Conservation (phyloP, 352 stramenopile species). For the Pythium oligandrum region DNA sequence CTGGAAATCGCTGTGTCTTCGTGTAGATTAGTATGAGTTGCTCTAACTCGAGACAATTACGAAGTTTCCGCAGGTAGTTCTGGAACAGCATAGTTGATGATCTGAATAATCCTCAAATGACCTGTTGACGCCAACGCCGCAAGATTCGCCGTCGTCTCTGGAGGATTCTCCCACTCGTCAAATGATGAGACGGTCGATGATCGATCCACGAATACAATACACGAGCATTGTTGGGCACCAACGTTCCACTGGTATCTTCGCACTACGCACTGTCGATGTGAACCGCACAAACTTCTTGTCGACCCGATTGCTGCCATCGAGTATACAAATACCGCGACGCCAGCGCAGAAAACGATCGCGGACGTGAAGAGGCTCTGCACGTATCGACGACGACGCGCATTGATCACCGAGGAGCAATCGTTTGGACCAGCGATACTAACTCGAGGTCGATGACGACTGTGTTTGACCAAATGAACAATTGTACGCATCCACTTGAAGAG, state of each 20-base stretch:
- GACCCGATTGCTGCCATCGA: slow-evolving; percentile 8
- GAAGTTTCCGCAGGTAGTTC: slow-evolving; percentile 11
- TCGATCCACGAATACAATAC: slow-evolving; percentile 22
- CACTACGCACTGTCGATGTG: slow-evolving; percentile 11
- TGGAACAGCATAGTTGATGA: slow-evolving; percentile 20
- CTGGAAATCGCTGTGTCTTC: slow-evolving; percentile 9
- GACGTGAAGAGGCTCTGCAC: not conserved
- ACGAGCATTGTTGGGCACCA: slow-evolving; percentile 12
- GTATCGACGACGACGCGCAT: not conserved
- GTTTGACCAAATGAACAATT: slow-evolving; percentile 13
- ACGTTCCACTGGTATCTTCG: slow-evolving; percentile 22
- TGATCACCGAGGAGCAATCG: not conserved
- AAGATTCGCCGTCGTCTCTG: slow-evolving; percentile 9
- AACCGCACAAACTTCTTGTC: slow-evolving; percentile 1
- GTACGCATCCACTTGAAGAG: slow-evolving; percentile 40
- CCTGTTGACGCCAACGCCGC: slow-evolving; percentile 8
- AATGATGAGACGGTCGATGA: slow-evolving; percentile 3
- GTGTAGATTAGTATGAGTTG: slow-evolving; percentile 30
- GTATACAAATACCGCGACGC: slow-evolving; percentile 12
- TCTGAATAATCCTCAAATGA: slow-evolving; percentile 16
- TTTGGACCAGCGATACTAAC: not conserved
- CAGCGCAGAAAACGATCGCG: slow-evolving; percentile 4
- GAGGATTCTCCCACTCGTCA: slow-evolving; percentile 12
- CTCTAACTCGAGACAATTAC: slow-evolving; percentile 8
- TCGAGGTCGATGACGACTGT: not conserved